Conservation (phyloP, 2,329 filamentous ascomycete species). For the Leptosphaerulina australis region DNA sequence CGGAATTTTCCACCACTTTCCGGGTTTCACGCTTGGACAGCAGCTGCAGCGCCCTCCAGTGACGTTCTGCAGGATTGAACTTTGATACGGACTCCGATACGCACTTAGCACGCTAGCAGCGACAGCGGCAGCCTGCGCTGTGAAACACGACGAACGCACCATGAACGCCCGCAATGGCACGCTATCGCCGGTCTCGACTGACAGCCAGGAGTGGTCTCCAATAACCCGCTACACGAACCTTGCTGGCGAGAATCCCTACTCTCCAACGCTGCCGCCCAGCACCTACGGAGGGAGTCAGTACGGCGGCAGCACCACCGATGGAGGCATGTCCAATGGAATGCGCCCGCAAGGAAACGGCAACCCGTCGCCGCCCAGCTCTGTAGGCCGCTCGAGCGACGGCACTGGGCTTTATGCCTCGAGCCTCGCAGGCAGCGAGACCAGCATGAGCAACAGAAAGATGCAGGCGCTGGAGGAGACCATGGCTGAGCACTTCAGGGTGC, state of each 20-base stretch:
- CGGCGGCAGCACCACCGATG: slow-evolving; percentile 48
- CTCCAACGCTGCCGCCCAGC: slow-evolving; percentile 44
- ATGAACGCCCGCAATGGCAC: slow-evolving; percentile 50
- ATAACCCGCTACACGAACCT: slow-evolving; percentile 48
- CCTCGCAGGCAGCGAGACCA: slow-evolving; percentile 59
- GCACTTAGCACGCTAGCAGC: slow-evolving; percentile 20
- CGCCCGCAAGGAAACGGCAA: slow-evolving; percentile 54
- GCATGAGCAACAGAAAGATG: slow-evolving; percentile 63
- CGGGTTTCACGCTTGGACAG: slow-evolving; percentile 10
- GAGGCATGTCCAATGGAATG: slow-evolving; percentile 61
- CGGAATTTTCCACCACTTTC: neutral
- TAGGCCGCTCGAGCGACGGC: slow-evolving; percentile 83
- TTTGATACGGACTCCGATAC: slow-evolving; percentile 3
- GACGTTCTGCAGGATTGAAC: neutral
- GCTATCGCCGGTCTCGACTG: slow-evolving; percentile 49
- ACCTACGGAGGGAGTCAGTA: slow-evolving; percentile 42
- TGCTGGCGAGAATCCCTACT: slow-evolving; percentile 48
- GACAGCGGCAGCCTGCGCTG: slow-evolving; percentile 27
- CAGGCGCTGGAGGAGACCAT: slow-evolving; percentile 70
- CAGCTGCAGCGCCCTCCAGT: slow-evolving; percentile 3
- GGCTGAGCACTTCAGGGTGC: slow-evolving; percentile 78
- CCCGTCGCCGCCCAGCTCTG: slow-evolving; percentile 85
- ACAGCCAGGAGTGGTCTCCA: slow-evolving; percentile 51
- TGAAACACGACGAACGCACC: slow-evolving; percentile 29
- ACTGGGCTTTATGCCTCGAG: slow-evolving; percentile 65